Base-by-base conservation (phyloP, 257 asterid species). In the Mentha longifolia region DNA sequence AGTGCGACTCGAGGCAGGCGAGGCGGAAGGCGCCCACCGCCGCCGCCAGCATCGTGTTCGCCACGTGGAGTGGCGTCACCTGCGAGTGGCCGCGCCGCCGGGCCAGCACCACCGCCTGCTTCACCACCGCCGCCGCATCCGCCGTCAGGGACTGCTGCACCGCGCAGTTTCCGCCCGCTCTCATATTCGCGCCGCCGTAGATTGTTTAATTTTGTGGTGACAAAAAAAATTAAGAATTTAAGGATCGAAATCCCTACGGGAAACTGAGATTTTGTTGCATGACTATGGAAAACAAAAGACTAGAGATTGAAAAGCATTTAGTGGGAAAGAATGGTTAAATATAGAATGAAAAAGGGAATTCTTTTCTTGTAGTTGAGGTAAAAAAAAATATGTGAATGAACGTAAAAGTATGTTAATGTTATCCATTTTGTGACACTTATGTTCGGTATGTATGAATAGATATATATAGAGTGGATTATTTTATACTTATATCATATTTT, bases 61-160 rank as follows among this genome's bases (percentile, higher is more conserved):
- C 98, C 6, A 92, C 95, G 67, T 92, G 98, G 15, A 92, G 91
- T 1, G 98, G 98, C 15, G 98, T 89, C 51, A 92, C 97, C 73
- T 92, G 98, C 1, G 95, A 92, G 45, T 92, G 98, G 80, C 98
- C 98, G 8, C 98, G 96, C 20, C 91, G 81, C 81, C 79, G 81
- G 0, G 98, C 95, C 0, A 88, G 86, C n/a, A 78, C 69, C 55
- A 85, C 81, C 6, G 98, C 88, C 68, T 92, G 98, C 72, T 82
- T 92, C 1, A 92, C 90, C 0, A 88, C 63, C 28, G 50, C 74
- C 42, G 91, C 81, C 0, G 98, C 95, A 55, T 88, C 97, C 7
- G 71, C 54, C 0, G 96, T 83, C 10, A 92, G 85, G 17, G 88
- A 77, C 66, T 88, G 97, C 68, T 90, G 97, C 55, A 86, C 83